Evolutionary conservation across 2,329 filamentous ascomycete genomes (phyloP).

Genomic region (Pestalotiopsis sp.): DNA sequence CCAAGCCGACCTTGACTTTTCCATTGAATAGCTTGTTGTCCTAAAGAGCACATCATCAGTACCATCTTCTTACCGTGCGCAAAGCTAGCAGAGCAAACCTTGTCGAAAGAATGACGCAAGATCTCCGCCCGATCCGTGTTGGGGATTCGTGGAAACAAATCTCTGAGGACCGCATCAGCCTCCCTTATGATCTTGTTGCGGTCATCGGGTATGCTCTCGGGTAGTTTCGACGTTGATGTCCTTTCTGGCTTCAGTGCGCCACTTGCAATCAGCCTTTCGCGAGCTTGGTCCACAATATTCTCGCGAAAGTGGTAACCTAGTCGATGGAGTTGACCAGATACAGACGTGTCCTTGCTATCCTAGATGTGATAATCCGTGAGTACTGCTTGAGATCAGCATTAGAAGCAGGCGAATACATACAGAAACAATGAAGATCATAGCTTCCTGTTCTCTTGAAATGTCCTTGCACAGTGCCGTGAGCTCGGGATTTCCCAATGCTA

Average conservation of each 20-base stretch:
- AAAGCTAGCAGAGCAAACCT: slow-evolving; percentile 46
- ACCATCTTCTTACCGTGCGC: not conserved
- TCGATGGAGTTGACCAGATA: slow-evolving; percentile 55
- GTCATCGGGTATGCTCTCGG: slow-evolving; percentile 62
- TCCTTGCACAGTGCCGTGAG: slow-evolving; percentile 67
- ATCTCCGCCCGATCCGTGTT: slow-evolving; percentile 66
- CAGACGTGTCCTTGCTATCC: slow-evolving; percentile 37
- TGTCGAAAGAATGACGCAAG: slow-evolving; percentile 64
- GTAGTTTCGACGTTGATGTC: slow-evolving; percentile 33
- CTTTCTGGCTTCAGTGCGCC: slow-evolving; percentile 30
- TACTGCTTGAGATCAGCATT: slow-evolving; percentile 1
- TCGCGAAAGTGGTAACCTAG: slow-evolving; percentile 64
- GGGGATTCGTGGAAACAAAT: slow-evolving; percentile 68
- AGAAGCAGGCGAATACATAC: slow-evolving; percentile 42
- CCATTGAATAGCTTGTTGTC: slow-evolving; percentile 50
- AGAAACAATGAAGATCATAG: slow-evolving; percentile 69
- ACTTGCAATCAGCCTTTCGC: slow-evolving; percentile 22
- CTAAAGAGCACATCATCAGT: slow-evolving; percentile 33
- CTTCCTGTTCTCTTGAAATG: slow-evolving; percentile 61
- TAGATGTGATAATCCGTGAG: slow-evolving; percentile 24
- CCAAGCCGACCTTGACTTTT: slow-evolving; percentile 61
- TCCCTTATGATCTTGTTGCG: slow-evolving; percentile 65
- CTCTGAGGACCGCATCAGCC: slow-evolving; percentile 63
- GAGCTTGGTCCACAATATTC: slow-evolving; percentile 61
- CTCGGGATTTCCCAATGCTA: slow-evolving; percentile 64